Evolutionary conservation across 306 rosid species (phyloP).

Genomic region (Acacia acuminata): DNA sequence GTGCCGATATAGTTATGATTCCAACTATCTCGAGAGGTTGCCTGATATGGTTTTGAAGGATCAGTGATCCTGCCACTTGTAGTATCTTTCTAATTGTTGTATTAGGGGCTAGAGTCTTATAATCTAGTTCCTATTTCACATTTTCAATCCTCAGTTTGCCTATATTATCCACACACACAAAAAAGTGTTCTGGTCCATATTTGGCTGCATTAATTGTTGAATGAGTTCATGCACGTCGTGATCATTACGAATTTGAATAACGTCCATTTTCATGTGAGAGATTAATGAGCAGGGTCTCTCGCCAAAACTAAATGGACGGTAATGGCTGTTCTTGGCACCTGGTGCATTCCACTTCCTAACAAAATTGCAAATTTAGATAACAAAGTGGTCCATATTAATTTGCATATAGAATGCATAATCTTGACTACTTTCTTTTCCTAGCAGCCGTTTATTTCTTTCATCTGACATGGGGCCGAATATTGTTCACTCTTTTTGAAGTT

Average conservation of each 20-base stretch:
- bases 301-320: conserved; percentile 30
- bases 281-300: background rate
- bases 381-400: background rate
- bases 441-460: background rate
- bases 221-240: conserved; percentile 9
- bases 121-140: too few species aligned
- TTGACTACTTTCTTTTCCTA: background rate
- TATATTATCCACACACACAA: too few species aligned
- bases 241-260: conserved; percentile 35
- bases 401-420: background rate
- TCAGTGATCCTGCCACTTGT: too few species aligned
- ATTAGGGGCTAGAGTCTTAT: too few species aligned
- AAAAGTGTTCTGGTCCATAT: background rate
- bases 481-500: background rate
- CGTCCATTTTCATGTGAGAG: conserved; percentile 13
- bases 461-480: background rate
- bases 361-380: background rate
- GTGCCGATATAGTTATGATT: too few species aligned
- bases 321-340: conserved; percentile 12
- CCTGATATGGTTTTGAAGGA: too few species aligned
- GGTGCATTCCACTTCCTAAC: conserved; percentile 1
- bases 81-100: too few species aligned
- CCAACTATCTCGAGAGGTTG: too few species aligned
- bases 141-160: too few species aligned
- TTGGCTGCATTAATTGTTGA: background rate